Evolutionary conservation across 1,284 basidiomycete species (phyloP).

Genomic region (Erythrobasidium hasegawianum): DNA sequence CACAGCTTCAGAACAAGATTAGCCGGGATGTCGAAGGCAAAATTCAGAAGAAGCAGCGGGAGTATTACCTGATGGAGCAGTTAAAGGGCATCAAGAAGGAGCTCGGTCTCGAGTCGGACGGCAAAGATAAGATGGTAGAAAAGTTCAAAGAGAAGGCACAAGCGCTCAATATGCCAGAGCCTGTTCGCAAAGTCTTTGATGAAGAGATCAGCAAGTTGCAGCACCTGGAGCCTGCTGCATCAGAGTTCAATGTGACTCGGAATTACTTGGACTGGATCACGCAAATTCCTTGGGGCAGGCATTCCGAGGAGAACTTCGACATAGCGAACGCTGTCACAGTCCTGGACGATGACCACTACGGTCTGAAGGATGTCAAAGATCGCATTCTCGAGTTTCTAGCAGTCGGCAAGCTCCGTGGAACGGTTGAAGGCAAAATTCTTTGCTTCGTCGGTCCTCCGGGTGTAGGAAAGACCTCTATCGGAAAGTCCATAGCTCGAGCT

Average conservation of each 20-base stretch:
- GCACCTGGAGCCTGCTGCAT: constrained; percentile 80
- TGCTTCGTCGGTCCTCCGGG: constrained; percentile 95
- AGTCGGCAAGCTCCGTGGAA: constrained; percentile 91
- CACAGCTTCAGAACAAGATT: constrained; percentile 91
- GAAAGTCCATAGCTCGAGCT: constrained; percentile 88
- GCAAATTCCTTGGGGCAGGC: constrained; percentile 93
- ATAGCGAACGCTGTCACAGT: constrained; percentile 79
- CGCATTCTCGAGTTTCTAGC: constrained; percentile 97
- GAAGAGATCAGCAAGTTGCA: constrained; percentile 91
- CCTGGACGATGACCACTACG: constrained; percentile 52
- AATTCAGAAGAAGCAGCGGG: constrained; percentile 93
- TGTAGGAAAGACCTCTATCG: constrained; percentile 59
- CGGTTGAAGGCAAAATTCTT: constrained; percentile 97
- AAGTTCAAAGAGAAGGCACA: constrained; percentile 91
- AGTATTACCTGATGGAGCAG: constrained; percentile 98
- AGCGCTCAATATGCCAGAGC: constrained; percentile 85
- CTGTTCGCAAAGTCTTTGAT: constrained; percentile 89
- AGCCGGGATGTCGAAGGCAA: constrained; percentile 91
- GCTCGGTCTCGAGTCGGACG: constrained; percentile 92
- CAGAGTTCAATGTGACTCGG: constrained; percentile 79
- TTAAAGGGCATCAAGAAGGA: constrained; percentile 99
- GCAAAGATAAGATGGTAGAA: constrained; percentile 95
- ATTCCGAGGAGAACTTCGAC: constrained; percentile 89
- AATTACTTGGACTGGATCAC: constrained; percentile 97
- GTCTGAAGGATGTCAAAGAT: constrained; percentile 77